Conservation (phyloP, 257 asterid species). For the Ballota nigra region DNA sequence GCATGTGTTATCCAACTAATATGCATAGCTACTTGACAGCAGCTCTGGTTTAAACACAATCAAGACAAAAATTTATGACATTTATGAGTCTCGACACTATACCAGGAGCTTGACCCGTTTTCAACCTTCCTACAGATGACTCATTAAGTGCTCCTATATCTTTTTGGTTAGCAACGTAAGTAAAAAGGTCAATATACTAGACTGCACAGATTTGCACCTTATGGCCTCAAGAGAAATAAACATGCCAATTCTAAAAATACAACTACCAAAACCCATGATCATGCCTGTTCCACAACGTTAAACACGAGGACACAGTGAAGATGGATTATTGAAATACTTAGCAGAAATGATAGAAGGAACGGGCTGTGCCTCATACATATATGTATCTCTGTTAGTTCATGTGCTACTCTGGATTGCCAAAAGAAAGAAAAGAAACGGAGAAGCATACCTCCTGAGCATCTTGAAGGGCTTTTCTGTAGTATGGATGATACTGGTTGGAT, state of each 20-base stretch:
- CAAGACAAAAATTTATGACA: neutral
- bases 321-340: neutral
- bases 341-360: neutral
- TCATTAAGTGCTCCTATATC: neutral
- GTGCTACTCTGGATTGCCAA: neutral
- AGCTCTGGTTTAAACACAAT: neutral
- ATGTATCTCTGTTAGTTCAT: neutral
- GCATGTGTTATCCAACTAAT: neutral
- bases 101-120: neutral
- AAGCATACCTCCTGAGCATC: slow-evolving; percentile 59
- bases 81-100: neutral
- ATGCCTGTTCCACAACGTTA: neutral
- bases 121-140: neutral
- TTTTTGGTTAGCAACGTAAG: neutral
- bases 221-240: neutral
- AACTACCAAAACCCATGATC: neutral
- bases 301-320: neutral
- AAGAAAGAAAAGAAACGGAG: neutral
- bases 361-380: neutral
- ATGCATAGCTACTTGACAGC: neutral
- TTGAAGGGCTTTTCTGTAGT: slow-evolving; percentile 65
- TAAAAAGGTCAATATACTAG: neutral
- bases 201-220: neutral
- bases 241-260: neutral
- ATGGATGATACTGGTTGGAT: slow-evolving; percentile 75